These are phyloP conservation scores for Debaryomycetaceae sp. DNA, from an alignment of 1,139 yeast genomes.

Conservation along the genomic window DNA sequence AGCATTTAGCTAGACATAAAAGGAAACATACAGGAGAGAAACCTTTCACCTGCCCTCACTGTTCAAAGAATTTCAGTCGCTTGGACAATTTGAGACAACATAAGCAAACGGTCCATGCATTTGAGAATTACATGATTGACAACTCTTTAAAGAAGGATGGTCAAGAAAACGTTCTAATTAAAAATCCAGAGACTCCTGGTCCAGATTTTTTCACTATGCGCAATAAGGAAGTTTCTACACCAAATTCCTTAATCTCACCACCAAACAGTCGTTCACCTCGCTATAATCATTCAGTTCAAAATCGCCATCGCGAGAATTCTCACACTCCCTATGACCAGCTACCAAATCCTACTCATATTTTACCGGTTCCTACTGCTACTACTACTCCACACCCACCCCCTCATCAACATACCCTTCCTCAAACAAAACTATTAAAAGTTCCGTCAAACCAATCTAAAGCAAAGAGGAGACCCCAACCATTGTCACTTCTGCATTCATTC, in stretches of 20 bases:
- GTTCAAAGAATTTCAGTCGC: constrained; percentile 77
- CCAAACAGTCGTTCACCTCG: constrained; percentile 16
- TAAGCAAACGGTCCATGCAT: constrained; percentile 88
- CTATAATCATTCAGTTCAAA: constrained; percentile 1
- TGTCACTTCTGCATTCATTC: constrained; percentile 36
- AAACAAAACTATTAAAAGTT: constrained; percentile 6
- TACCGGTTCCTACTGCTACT: not conserved
- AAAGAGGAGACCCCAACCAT: constrained; percentile 42
- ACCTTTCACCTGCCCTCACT: constrained; percentile 84
- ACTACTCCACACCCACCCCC: not conserved
- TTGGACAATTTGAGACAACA: constrained; percentile 90
- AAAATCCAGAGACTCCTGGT: constrained; percentile 9
- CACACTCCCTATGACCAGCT: not conserved
- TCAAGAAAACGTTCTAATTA: not conserved
- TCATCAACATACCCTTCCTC: not conserved
- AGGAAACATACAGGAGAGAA: constrained; percentile 94
- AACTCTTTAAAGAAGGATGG: constrained; percentile 6
- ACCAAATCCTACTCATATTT: not conserved
- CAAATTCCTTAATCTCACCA: constrained; percentile 15
- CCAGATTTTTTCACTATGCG: constrained; percentile 6
- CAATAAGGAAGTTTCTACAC: not conserved
- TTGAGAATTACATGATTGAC: constrained; percentile 48
- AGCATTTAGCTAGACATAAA: constrained; percentile 88
- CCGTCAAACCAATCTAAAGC: constrained; percentile 35
- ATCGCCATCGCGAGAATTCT: not conserved